Evolutionary conservation across 202 grass and related monocot genomes (phyloP), one percentile per base, ranked within the genome.

Genomic region (Zoysia matrella): DNA sequence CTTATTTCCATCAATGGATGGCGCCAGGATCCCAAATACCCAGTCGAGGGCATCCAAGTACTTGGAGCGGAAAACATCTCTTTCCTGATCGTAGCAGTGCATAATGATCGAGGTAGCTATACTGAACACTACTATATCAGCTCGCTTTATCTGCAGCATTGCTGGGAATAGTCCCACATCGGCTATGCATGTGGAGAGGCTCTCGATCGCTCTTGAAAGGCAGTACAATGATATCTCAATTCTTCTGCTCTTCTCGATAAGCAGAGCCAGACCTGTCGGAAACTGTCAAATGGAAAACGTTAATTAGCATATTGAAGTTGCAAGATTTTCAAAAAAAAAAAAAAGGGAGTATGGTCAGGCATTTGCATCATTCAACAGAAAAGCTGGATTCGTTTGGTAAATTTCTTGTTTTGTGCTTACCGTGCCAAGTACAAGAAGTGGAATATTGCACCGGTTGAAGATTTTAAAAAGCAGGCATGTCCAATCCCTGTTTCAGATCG

Each of bases 21-120:
- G 75, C 10, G 83, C 82, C 8, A 85, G 95, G 69, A 91, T 77
- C 7, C 95, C 95, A 64, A 95, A 98, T 63, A 98, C 92, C 92
- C 95, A 98, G 72, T 98, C 95, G 41, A 98, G 87, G 55, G 95
- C 95, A 80, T 98, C 91, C 85, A 95, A 71, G 71, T 95, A 98
- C 85, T 98, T 98, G 55, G 90, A 93, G 60, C 85, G 76, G 65
- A 98, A 98, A 49, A 93, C 96, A 52, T 92, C 96, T 60, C 92
- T 92, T 85, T 98, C 96, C 72, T 92, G 91, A 0, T 87, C 96
- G 82, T 98, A 93, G 67, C 92, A 98, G 36, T 98, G 91, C 96
- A 98, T 95, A 54, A 98, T 95, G 65, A 98, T 89, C 3, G 96
- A 90, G 1, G 92, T 92, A 47, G 96, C 89, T 18, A 98, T 80